phyloP scores from a whole-genome alignment of 768 basidiomycete species.

The Piloderma croceum region DNA sequence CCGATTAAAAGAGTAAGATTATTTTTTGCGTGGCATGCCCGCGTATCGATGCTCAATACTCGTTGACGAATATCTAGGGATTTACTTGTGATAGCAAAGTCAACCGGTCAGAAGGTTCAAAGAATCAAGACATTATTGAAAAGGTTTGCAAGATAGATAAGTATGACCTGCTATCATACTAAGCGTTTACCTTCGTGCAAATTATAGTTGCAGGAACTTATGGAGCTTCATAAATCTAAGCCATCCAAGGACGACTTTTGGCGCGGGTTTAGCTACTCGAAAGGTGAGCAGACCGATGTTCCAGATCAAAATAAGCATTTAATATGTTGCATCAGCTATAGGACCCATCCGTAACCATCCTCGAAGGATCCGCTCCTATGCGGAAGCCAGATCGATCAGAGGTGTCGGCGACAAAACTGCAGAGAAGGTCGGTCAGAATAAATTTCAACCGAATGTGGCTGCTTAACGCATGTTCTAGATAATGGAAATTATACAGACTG shows the following conservation, averaged over 20 bases:
- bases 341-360: conserved; percentile 50
- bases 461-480: conserved; percentile 42
- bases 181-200: background rate
- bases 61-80: conserved; percentile 34
- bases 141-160: conserved; percentile 41
- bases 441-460: background rate
- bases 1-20: conserved; percentile 25
- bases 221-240: conserved; percentile 58
- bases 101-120: conserved; percentile 29
- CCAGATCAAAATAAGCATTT: too few species aligned
- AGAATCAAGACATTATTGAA: conserved; percentile 70
- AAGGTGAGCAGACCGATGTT: too few species aligned
- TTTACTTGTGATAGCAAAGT: conserved; percentile 59
- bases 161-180: background rate
- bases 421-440: conserved; percentile 45
- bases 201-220: conserved; percentile 59
- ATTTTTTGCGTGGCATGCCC: background rate
- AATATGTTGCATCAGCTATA: conserved; percentile 56
- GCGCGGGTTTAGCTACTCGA: conserved; percentile 60
- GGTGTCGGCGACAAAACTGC: conserved; percentile 76
- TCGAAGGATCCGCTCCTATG: conserved; percentile 49
- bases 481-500: conserved; percentile 75
- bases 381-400: conserved; percentile 53
- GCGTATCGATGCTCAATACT: background rate
- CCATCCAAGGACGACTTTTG: conserved; percentile 57